Base-by-base conservation (phyloP, 768 basidiomycete genomes). In the Crucibulum laeve region DNA sequence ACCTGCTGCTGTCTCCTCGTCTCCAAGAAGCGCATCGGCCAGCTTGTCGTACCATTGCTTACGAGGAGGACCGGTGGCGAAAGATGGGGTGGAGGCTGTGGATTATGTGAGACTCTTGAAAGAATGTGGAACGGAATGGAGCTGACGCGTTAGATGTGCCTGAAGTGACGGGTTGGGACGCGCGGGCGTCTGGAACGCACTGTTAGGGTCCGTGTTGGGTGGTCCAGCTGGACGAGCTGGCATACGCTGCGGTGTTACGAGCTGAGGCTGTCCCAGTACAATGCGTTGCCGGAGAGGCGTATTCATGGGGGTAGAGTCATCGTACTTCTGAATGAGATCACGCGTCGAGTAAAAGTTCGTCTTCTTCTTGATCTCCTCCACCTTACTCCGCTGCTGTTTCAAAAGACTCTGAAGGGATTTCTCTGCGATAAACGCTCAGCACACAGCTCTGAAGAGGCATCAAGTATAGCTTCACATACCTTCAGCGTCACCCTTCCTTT, bases 291-390 rank as follows among this genome's bases (percentile, higher is more conserved):
- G 74, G 36, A 76, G 54, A 11, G 74, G 70, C 1, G 73, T 69
- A 8, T 53, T 60, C 1, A 58, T 47, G 2, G 73, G 58, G 14
- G 66, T 46, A 4, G 66, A 55, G 26, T 87, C 88, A 50, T 95
- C 95, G 54, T 96, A 97, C 45, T 82, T 80, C 59, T 95, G 91
- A 14, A 99, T 71, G 35, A 99, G 73, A 53, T 86, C 90, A 41
- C 88, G 83, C 22, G 93, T 99, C 8, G 80, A 80, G 59, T 99
- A 91, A 63, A 90, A 99, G 53, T 97, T 95, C 1, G 94, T 97
- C 61, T 89, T 92, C 70, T 92, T 91, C 75, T 99, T 99, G 52
- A 98, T 90, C 53, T 96, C 94, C 50, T 95, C 92, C 26, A 99
- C 78, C 57, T 89, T 92, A 18, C 75, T 72, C 15, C 89, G 84